Evolutionary conservation across 148 eudicot species (phyloP).

Genomic region (Limonium bicolor): DNA sequence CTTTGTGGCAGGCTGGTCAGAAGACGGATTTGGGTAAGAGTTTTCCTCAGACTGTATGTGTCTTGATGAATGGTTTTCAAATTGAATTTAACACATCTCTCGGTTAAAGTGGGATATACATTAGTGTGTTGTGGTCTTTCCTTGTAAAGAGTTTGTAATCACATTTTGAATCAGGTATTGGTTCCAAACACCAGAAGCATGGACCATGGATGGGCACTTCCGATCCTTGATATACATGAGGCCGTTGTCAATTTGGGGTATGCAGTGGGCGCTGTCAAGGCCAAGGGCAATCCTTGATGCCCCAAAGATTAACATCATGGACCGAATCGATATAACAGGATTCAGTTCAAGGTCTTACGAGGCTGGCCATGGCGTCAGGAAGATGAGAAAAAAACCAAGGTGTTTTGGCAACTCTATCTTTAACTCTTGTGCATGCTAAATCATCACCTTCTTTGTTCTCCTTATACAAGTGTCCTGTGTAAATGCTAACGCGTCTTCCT

Average conservation of each 20-base stretch:
- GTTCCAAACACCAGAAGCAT: slow-evolving; percentile 65
- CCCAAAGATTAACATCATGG: slow-evolving; percentile 64
- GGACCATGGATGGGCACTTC: slow-evolving; percentile 51
- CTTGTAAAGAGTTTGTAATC: neutral
- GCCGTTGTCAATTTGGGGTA: slow-evolving; percentile 67
- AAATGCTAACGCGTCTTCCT: no score
- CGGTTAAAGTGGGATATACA: no score
- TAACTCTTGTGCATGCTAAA: slow-evolving; percentile 56
- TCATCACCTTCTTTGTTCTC: no score
- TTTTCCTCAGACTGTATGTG: neutral
- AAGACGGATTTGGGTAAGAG: slow-evolving; percentile 89
- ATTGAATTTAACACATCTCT: no score
- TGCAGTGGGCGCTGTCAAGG: slow-evolving; percentile 72
- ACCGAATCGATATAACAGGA: slow-evolving; percentile 34
- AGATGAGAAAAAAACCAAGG: slow-evolving; percentile 27
- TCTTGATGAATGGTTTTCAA: no score
- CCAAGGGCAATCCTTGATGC: slow-evolving; percentile 65
- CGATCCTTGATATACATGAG: slow-evolving; percentile 64
- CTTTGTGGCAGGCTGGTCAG: slow-evolving; percentile 92
- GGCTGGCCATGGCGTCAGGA: slow-evolving; percentile 32
- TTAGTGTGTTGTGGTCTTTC: no score
- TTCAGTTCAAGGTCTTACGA: slow-evolving; percentile 18
- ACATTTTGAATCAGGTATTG: slow-evolving; percentile 50
- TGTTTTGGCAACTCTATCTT: slow-evolving; percentile 67
- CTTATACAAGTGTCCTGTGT: no score